phyloP scores from a whole-genome alignment of 345 rosid genomes.

The Cardamine resedifolia region DNA sequence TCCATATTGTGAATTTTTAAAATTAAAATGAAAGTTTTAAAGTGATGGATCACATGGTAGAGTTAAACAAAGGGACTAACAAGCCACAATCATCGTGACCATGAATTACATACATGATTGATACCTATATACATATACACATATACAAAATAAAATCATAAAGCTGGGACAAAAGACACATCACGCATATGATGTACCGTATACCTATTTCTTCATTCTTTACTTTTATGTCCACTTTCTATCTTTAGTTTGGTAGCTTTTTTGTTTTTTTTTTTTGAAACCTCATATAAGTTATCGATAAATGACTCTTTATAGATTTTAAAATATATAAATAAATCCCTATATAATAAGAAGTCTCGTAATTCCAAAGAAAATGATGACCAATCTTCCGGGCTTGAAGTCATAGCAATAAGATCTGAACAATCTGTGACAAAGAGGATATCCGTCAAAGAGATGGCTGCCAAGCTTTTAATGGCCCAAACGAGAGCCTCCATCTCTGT shows the following conservation, averaged over 20 bases:
- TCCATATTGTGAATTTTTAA: background rate
- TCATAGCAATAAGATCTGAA: too few species aligned
- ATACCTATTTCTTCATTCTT: background rate
- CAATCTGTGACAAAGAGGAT: too few species aligned
- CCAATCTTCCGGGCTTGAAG: too few species aligned
- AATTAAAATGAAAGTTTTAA: conserved; percentile 18
- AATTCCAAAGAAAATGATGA: too few species aligned
- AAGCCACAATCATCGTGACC: conserved; percentile 29
- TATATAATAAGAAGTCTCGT: too few species aligned
- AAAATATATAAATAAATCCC: too few species aligned
- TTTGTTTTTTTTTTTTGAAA: conserved; percentile 9
- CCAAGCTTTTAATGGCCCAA: too few species aligned
- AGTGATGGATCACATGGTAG: conserved; percentile 21
- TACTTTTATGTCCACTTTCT: conserved; percentile 19
- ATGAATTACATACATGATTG: conserved; percentile 1
- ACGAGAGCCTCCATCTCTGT: too few species aligned
- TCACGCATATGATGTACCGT: background rate
- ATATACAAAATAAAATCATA: background rate
- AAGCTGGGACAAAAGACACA: background rate
- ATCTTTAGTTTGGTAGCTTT: conserved; percentile 4
- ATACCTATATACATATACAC: background rate
- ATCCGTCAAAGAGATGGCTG: too few species aligned
- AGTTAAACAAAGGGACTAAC: conserved; percentile 23
- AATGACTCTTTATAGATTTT: too few species aligned
- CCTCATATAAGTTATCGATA: too few species aligned